These are phyloP conservation scores for Pestalotiopsis sp. DNA, from an alignment of 2,329 filamentous ascomycete genomes.

Conservation along the genomic window DNA sequence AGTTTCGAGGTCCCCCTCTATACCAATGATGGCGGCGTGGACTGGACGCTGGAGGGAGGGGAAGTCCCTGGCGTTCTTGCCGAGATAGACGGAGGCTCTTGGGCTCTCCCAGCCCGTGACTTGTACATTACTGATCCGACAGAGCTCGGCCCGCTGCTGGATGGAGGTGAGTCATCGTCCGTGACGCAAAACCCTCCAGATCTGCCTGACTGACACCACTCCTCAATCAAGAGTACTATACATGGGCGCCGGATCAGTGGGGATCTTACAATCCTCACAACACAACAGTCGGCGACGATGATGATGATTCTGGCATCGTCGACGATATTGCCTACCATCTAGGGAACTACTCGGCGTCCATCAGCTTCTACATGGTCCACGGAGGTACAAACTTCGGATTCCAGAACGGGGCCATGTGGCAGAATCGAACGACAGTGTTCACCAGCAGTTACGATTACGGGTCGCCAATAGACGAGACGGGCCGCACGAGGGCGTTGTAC, in stretches of 20 bases:
- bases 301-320: constrained; percentile 27
- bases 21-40: constrained; percentile 49
- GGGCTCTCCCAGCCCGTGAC: constrained; percentile 38
- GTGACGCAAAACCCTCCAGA: not conserved
- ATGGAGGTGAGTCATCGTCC: constrained; percentile 31
- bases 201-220: too few species aligned
- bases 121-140: constrained; percentile 43
- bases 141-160: constrained; percentile 45
- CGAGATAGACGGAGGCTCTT: constrained; percentile 46
- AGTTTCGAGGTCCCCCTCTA: constrained; percentile 48
- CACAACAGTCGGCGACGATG: constrained; percentile 30
- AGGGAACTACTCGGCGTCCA: constrained; percentile 38
- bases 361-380: constrained; percentile 57
- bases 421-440: constrained; percentile 40
- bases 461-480: constrained; percentile 51
- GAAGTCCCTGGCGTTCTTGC: constrained; percentile 46
- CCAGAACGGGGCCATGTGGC: constrained; percentile 47
- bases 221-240: constrained; percentile 30
- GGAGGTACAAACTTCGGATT: constrained; percentile 55
- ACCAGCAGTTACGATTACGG: constrained; percentile 54
- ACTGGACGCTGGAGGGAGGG: constrained; percentile 46
- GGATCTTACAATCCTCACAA: constrained; percentile 39
- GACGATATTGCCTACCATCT: constrained; percentile 41
- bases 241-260: constrained; percentile 46
- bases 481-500: constrained; percentile 47